A percentile compares a stretch with the other conserved stretches of the same genome.
These are phyloP conservation scores for Mortierella sp. DNA, from an alignment of 371 early-diverging fungal genomes.

Conservation along the genomic window DNA sequence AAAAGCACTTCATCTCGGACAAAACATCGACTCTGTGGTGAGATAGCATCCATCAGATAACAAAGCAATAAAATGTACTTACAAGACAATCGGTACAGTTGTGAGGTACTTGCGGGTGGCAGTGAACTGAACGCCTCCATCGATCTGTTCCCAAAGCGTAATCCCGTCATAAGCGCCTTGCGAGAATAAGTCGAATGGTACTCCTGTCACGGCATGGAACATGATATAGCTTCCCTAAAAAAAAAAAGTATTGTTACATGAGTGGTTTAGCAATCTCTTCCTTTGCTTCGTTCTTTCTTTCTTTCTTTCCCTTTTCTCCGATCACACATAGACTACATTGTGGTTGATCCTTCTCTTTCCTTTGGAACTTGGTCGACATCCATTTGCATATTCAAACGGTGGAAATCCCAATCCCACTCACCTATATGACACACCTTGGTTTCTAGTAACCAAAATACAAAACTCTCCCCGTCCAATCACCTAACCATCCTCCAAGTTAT, in stretches of 20 bases:
- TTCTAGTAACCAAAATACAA: background rate
- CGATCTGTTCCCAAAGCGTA: conserved; percentile 99
- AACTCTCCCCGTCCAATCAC: background rate
- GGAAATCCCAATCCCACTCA: too few relatives aligned
- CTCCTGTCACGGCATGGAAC: conserved; percentile 97
- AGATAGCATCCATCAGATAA: background rate
- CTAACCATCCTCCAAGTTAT: too few relatives aligned
- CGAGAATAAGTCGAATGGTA: conserved; percentile 90
- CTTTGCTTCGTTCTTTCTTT: too few relatives aligned
- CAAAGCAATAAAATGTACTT: conserved; percentile 59
- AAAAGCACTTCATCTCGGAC: background rate
- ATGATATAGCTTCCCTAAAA: conserved; percentile 94
- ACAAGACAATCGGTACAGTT: conserved; percentile 93
- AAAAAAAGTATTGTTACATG: background rate
- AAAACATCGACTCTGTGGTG: background rate
- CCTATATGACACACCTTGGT: too few relatives aligned
- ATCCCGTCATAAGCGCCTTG: conserved; percentile 96
- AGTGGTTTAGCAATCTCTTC: background rate
- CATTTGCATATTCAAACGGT: too few relatives aligned
- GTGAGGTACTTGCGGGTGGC: conserved; percentile 96
- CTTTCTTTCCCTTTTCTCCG: too few relatives aligned
- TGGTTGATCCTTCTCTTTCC: too few relatives aligned
- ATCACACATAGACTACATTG: background rate
- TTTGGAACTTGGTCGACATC: too few relatives aligned
- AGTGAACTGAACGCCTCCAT: conserved; percentile 96